Percentiles rank a stretch among this genome's conserved stretches.
Conservation (phyloP, 495 filamentous ascomycete genomes). For the Talaromyces ruber region DNA sequence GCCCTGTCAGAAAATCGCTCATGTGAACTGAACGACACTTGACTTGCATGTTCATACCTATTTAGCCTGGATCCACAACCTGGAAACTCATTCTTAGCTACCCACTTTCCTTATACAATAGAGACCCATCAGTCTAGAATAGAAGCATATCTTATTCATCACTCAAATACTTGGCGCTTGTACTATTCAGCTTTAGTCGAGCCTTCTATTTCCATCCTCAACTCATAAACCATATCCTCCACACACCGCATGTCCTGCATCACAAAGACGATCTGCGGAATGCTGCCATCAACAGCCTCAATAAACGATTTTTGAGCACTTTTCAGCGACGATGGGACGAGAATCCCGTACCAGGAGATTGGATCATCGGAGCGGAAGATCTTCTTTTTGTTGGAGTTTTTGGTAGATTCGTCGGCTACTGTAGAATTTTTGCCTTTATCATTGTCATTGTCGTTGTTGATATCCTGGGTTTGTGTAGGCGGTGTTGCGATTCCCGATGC, state of each 20-base stretch:
- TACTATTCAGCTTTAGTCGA: neutral
- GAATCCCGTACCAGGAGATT: conserved; percentile 61
- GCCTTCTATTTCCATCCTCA: conserved; percentile 24
- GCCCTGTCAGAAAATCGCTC: neutral
- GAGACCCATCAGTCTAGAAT: neutral
- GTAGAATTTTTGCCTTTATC: conserved; percentile 58
- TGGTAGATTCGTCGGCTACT: conserved; percentile 40
- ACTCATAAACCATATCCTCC: conserved; percentile 56
- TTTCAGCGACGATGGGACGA: conserved; percentile 52
- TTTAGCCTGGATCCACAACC: neutral
- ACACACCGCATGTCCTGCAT: conserved; percentile 61
- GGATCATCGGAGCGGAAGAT: conserved; percentile 40
- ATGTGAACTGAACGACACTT: neutral
- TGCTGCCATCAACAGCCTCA: conserved; percentile 20
- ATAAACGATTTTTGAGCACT: conserved; percentile 47
- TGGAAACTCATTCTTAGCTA: neutral
- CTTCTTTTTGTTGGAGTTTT: conserved; percentile 7
- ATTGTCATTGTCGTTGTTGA: conserved; percentile 51
- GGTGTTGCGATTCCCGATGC: neutral
- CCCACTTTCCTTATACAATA: neutral
- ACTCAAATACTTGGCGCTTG: no score
- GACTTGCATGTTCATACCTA: neutral
- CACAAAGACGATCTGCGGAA: conserved; percentile 37
- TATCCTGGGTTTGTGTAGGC: conserved; percentile 43
- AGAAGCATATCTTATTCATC: neutral